phyloP scores from a whole-genome alignment of 192 early-diverging fungal genomes.

The Umbelopsis isabellina region DNA sequence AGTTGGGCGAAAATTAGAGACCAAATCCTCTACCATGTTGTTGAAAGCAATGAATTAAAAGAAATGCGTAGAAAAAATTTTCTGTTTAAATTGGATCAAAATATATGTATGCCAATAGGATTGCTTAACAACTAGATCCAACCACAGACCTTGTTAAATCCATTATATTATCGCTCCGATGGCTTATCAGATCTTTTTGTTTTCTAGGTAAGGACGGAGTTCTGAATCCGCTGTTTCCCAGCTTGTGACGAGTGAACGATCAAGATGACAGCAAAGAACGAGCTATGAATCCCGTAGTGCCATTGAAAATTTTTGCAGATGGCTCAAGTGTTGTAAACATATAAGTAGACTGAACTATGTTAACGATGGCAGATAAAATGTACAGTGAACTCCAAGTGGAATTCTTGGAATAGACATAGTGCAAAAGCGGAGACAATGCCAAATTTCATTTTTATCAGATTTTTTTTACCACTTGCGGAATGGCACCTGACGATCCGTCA shows the following conservation, averaged over 20 bases:
- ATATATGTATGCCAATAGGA: conserved; percentile 4
- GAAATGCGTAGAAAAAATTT: background rate
- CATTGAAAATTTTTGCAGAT: no score
- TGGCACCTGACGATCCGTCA: background rate
- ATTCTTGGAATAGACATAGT: no score
- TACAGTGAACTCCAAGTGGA: no score
- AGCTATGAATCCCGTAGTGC: no score
- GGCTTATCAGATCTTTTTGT: conserved; percentile 17
- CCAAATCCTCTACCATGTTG: conserved; percentile 4
- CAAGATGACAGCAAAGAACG: background rate
- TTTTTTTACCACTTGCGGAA: conserved; percentile 20
- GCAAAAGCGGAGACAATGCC: no score
- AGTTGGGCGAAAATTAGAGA: background rate
- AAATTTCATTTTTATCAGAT: conserved; percentile 5
- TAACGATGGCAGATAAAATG: no score
- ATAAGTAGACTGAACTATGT: no score
- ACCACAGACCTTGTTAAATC: background rate
- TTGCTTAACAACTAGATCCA: conserved; percentile 19
- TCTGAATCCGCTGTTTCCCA: background rate
- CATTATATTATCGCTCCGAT: conserved; percentile 5
- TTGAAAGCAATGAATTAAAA: background rate
- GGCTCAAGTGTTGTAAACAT: no score
- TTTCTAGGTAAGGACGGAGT: background rate
- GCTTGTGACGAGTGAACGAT: no score
- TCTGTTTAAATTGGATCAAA: background rate